These are phyloP conservation scores for Carex parvula DNA, from an alignment of 176 grass and related monocot genomes.

Conservation along the genomic window DNA sequence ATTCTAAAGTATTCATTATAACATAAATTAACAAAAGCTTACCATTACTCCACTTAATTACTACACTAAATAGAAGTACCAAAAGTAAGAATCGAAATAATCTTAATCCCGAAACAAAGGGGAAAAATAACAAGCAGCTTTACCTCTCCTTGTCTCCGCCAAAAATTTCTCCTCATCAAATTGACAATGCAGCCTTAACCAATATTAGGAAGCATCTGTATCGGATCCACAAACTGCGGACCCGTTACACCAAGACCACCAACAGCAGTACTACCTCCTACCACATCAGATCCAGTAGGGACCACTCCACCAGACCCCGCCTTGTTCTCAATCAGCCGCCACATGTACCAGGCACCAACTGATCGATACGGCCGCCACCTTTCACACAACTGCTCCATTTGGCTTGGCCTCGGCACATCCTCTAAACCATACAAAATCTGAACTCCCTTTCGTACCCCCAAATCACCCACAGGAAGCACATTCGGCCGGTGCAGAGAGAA, in stretches of 20 bases:
- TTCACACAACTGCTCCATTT: slow-evolving; percentile 90
- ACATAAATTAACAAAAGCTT: slow-evolving; percentile 20
- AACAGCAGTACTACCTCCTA: not conserved
- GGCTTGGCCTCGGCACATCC: slow-evolving; percentile 65
- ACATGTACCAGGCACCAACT: slow-evolving; percentile 97
- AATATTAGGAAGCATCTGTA: slow-evolving; percentile 30
- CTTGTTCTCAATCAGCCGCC: slow-evolving; percentile 79
- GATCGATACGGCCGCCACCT: slow-evolving; percentile 83
- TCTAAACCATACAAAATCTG: slow-evolving; percentile 75
- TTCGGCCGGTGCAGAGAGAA: slow-evolving; percentile 88
- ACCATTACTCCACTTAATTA: not conserved
- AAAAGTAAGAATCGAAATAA: slow-evolving; percentile 19
- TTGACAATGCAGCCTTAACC: slow-evolving; percentile 11
- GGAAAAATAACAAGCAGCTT: not conserved
- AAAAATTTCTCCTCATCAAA: not conserved
- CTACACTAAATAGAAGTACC: slow-evolving; percentile 13
- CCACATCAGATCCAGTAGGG: slow-evolving; percentile 1
- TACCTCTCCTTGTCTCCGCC: not conserved
- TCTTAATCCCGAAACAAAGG: not conserved
- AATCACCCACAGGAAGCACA: slow-evolving; percentile 78
- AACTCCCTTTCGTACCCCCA: slow-evolving; percentile 87
- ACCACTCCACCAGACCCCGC: not conserved
- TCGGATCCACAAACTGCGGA: slow-evolving; percentile 23
- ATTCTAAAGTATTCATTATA: slow-evolving; percentile 18
- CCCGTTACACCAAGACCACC: not conserved